These are phyloP conservation scores for Patellifolia procumbens DNA, from an alignment of 179 eudicot genomes.

Conservation along the genomic window DNA sequence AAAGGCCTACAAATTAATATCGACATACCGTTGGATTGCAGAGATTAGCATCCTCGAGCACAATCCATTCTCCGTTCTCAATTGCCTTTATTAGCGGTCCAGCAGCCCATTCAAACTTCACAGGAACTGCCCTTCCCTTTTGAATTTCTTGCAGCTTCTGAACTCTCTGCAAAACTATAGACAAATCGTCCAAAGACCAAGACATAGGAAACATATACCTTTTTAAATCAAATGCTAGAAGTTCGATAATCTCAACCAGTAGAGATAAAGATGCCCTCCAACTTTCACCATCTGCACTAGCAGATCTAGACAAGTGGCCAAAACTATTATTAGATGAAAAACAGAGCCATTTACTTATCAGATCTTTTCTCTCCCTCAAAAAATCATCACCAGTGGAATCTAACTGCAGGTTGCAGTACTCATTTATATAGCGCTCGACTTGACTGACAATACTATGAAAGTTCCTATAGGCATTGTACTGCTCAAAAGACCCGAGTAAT, in stretches of 20 bases:
- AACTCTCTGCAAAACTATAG: conserved; percentile 42
- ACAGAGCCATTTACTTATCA: conserved; percentile 56
- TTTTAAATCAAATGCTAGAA: conserved; percentile 39
- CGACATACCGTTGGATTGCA: conserved; percentile 91
- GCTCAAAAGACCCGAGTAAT: conserved; percentile 95
- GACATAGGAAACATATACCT: conserved; percentile 43
- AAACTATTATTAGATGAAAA: conserved; percentile 50
- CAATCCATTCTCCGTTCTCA: conserved; percentile 97
- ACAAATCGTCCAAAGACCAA: conserved; percentile 61
- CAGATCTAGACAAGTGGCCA: conserved; percentile 35
- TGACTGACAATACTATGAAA: conserved; percentile 50
- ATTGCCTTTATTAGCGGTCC: conserved; percentile 81
- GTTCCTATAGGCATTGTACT: conserved; percentile 79
- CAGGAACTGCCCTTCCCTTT: conserved; percentile 42
- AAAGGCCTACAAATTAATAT: not conserved
- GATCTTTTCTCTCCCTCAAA: conserved; percentile 42
- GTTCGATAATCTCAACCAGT: conserved; percentile 59
- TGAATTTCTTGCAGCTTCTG: conserved; percentile 54
- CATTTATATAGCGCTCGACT: conserved; percentile 62
- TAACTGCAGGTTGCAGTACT: conserved; percentile 63
- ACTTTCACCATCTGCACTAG: conserved; percentile 38
- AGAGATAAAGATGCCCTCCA: conserved; percentile 50
- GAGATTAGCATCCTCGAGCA: conserved; percentile 91
- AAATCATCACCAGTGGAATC: conserved; percentile 45
- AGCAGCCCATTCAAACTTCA: conserved; percentile 91